Conservation (phyloP, 176 grass and related monocot genomes). For the Tillandsia fasciculata region DNA sequence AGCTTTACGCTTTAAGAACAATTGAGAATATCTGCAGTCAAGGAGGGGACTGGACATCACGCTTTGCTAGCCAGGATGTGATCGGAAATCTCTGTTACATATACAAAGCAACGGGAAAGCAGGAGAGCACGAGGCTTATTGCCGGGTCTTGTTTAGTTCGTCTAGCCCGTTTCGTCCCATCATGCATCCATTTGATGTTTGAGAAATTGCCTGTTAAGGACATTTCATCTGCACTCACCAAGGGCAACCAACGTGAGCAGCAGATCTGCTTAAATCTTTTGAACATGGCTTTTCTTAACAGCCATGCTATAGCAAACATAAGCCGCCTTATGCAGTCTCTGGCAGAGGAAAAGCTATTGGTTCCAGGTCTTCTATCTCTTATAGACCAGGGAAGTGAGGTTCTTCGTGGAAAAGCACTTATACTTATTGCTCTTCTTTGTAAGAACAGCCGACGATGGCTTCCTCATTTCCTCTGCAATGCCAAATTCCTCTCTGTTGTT, state of each 20-base stretch:
- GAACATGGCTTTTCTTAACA: constrained; percentile 59
- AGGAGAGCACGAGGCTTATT: constrained; percentile 81
- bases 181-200: constrained; percentile 66
- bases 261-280: constrained; percentile 85
- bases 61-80: constrained; percentile 84
- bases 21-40: constrained; percentile 96
- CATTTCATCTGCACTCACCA: constrained; percentile 54
- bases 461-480: constrained; percentile 77
- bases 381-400: constrained; percentile 74
- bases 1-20: constrained; percentile 87
- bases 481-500: constrained; percentile 71
- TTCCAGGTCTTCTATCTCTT: constrained; percentile 54
- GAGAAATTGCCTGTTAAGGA: constrained; percentile 79
- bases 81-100: constrained; percentile 82
- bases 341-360: constrained; percentile 75
- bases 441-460: constrained; percentile 90
- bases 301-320: constrained; percentile 61
- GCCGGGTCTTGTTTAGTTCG: constrained; percentile 84
- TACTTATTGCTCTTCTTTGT: constrained; percentile 86
- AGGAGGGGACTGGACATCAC: constrained; percentile 84
- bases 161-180: constrained; percentile 66
- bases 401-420: constrained; percentile 81
- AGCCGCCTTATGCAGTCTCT: constrained; percentile 58
- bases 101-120: constrained; percentile 88
- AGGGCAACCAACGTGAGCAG: constrained; percentile 83